Evolutionary conservation across 2,329 filamentous ascomycete species (phyloP), one percentile per base, ranked within the genome.

Genomic region (Neoscytalidium dimidiatum): DNA sequence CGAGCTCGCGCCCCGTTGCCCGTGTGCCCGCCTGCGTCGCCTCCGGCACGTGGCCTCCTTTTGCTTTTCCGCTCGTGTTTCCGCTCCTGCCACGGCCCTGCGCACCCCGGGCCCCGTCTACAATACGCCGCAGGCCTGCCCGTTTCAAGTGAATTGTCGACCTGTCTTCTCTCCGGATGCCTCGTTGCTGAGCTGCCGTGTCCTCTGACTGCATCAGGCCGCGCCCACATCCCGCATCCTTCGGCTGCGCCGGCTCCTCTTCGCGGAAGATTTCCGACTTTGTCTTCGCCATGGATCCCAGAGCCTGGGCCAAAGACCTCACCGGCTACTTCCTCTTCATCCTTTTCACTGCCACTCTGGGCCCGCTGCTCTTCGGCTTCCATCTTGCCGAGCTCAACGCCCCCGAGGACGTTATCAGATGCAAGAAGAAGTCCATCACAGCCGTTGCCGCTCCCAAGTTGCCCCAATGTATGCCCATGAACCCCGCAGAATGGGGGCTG

Each of bases 301-400:
- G 73, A 31, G 71, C 76, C 21, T 79, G 75, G 74, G 74, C 80
- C 69, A 71, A 81, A 66, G 77, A 78, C 72, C 74, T 93, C 64
- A 95, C 92, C 38, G 83, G 87, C 4, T 96, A 92, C 78, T 87
- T 98, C 71, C 75, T 95, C 72, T 86, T 92, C 73, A 80, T 95
- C 52, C 85, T 98, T 64, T 80, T 88, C 66, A 83, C 94, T 66
- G 87, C 91, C 48, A 96, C 93, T 0, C 80, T 97, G 19, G 95
- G 94, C 0, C 92, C 95, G 1, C 85, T 98, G 49, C 92, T 97
- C 73, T 99, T 97, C 75, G 95, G 95, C 68, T 97, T 92, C 79
- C 94, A 98, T 78, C 79, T 98, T 75, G 92, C 93, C 71, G 95
- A 98, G 77, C 86, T 99, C 68, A 99, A 99, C 77, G 92, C 94